These are phyloP conservation scores for Ustilago cynodontis DNA, from an alignment of 1,284 basidiomycete genomes.

Conservation along the genomic window DNA sequence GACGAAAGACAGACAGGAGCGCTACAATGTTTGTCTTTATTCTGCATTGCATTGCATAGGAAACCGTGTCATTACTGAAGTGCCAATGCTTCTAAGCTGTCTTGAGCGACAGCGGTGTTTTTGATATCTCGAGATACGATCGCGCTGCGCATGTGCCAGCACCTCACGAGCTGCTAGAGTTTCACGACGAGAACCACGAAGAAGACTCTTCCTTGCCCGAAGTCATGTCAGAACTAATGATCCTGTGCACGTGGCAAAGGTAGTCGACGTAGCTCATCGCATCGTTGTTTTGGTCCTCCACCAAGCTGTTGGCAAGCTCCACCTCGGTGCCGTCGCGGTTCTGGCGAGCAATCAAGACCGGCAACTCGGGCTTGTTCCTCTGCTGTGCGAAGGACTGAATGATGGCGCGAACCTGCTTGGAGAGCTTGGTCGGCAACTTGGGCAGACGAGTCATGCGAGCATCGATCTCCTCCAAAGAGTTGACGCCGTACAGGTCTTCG, in stretches of 20 bases:
- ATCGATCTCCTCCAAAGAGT: conserved; percentile 81
- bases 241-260: conserved; percentile 66
- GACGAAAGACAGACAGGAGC: too few relatives aligned
- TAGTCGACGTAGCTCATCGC: conserved; percentile 75
- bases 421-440: conserved; percentile 80
- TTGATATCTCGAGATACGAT: background rate
- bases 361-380: conserved; percentile 76
- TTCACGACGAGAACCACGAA: conserved; percentile 49
- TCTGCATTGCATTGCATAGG: conserved; percentile 3
- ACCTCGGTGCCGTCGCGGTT: conserved; percentile 93
- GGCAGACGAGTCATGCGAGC: conserved; percentile 81
- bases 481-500: conserved; percentile 86
- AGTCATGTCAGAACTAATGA: conserved; percentile 65
- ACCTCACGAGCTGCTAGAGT: background rate
- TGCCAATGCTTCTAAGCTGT: background rate
- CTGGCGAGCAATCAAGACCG: conserved; percentile 86
- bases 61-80: background rate
- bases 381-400: conserved; percentile 78
- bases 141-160: too few relatives aligned
- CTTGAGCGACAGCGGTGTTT: background rate
- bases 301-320: conserved; percentile 95
- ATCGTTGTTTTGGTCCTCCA: conserved; percentile 97
- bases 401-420: conserved; percentile 86
- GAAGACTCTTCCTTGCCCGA: conserved; percentile 52
- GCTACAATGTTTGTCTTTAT: background rate